Evolutionary conservation across 805 yeast genomes (phyloP), one percentile per base, ranked within the genome.

Genomic region (Kodamaea leandrae): DNA sequence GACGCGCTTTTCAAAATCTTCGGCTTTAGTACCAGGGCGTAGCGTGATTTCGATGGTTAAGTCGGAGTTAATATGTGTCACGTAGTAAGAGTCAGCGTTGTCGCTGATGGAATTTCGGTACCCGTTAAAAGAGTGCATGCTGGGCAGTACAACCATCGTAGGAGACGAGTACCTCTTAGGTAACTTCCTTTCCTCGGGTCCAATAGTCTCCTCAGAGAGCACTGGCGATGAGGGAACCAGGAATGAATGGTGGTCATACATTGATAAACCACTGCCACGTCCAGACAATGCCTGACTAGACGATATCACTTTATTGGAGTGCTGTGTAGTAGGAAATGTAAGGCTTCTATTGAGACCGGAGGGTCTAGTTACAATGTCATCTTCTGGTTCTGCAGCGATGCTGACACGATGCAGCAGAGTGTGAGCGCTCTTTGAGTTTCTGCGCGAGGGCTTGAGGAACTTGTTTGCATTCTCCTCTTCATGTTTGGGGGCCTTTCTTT

Each of bases 211-310:
- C n/a, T n/a, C 33, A 14, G 19, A 13, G 19, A 34, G 19, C 6
- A 20, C 13, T 3, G 37, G 37, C 6, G 37, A 34, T 20, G 28
- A 15, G 4, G 37, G 37, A 9, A 16, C 28, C 37, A 34, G 37
- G 14, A 13, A 14, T 9, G 23, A 15, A 4, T 21, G 29, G 6
- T 28, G n/a, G 6, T 17, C 12, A 2, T 21, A n/a, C 10, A 15
- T 29, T 17, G 27, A 20, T 2, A 24, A 4, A 6, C 14, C 13
- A 9, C 36, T 13, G 14, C 24, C 21, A 4, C 25, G 28, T 12
- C 41, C 36, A 17, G 28, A 23, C n/a, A 38, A 20, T 7, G 41
- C 41, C 17, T 24, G 30, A 26, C 41, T 38, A 2, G 41, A 38
- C 5, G 41, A 38, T 6, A 38, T 38, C 10, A 32, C 32, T 4